Evolutionary conservation across 805 yeast genomes (phyloP), one percentile per base, ranked within the genome.

Genomic region (Starmerella asiatica): DNA sequence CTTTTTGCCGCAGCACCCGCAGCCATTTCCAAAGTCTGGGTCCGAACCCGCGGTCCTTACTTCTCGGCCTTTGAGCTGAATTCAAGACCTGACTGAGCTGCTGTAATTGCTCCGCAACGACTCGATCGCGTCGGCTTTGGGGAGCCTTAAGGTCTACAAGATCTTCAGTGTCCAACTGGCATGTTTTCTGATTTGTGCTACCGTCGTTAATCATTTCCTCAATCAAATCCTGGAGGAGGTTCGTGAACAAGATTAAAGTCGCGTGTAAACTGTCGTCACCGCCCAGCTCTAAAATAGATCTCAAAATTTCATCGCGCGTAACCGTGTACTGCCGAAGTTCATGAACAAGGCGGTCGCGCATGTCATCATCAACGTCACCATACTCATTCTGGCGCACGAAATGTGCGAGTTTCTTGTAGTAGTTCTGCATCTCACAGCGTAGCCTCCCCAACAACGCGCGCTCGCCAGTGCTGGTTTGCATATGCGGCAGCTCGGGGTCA

Each of bases 231-330:
- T 73, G 69, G 29, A 83, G 55, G 19, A 79, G 64, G 27, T 75
- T 70, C 1, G 86, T 68, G 53, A 81, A 81, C 54, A 81, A 79
- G 1, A 86, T 88, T 61, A 91, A 80, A 34, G 81, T 71, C 0
- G 93, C 93, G 1, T 86, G 80, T 3, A 81, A 79, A 48, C 79
- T 85, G 58, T 81, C 93, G 49, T 77, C 79, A 44, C 75, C 78
- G 1, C 77, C 66, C 37, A 4, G 12, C 4, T 38, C 36, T 31
- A 20, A 16, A 20, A 14, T 16, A 14, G 33, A 24, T 2, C 32
- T 32, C 32, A 41, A 36, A 19, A 33, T 37, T 1, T 17, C 18
- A 26, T 41, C 44, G 17, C 44, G 38, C 9, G 29, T 29, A 19
- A 21, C 35, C 16, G 41, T 41, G 20, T 41, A 41, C 6, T 15